Evolutionary conservation across 257 asterid genomes (phyloP), one percentile per base, ranked within the genome.

Genomic region (Misopates orontium): DNA sequence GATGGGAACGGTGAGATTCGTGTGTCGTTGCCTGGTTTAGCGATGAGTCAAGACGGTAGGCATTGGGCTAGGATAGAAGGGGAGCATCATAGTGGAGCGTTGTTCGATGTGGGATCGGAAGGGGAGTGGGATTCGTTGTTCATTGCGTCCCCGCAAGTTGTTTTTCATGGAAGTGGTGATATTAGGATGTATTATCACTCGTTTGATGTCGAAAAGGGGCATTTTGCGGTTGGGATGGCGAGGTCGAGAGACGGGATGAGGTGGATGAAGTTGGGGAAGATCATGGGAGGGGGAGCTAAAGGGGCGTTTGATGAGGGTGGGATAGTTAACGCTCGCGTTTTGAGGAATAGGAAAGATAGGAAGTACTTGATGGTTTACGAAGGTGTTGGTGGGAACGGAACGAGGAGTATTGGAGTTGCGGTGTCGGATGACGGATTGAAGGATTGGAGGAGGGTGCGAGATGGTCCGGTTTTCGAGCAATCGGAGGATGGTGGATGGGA

Each of bases 11-110:
- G 13, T 68, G 62, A 25, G 71, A 49, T 74, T 56, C 45, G n/a
- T 8, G 88, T 67, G 82, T 87, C 96, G 13, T 81, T 92, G 77
- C 96, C 97, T 6, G 98, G 97, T 0, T 81, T 92, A 55, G 98
- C 98, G 36, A 89, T 92, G 92, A 92, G 98, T 13, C 96, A 92
- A 59, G 98, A 92, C 60, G 98, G 98, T 54, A 78, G 95, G 60
- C 90, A 92, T 52, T 92, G 96, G 98, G 98, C 96, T 4, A 78
- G 98, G 70, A 87, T 92, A 39, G 98, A 92, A 51, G 98, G 98
- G 60, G 96, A 84, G 56, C 97, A 92, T 78, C 93, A 92, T 66
- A 89, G 89, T 60, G 97, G 98, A 25, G 90, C 97, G 25, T 70
- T 92, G 57, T 80, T 92, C 59, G 96, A 87, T 50, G 87, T 81